Conservation (phyloP, 2,329 filamentous ascomycete genomes). For the Fusarium cicatricum region DNA sequence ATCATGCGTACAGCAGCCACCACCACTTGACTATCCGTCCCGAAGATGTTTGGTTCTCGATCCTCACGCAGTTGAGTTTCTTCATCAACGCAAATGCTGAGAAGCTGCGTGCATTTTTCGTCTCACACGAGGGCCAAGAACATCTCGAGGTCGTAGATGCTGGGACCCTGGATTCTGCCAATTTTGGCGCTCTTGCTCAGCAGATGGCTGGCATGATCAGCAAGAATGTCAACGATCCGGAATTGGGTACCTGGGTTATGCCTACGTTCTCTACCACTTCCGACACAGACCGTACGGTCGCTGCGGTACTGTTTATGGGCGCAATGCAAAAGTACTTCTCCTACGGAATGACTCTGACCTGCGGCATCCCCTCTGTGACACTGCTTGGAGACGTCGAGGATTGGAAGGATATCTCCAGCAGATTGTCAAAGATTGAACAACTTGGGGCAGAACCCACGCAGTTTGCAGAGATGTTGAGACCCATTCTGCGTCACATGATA, state of each 20-base stretch:
- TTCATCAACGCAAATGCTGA: constrained; percentile 58
- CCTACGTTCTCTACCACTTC: constrained; percentile 62
- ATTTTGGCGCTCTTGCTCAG: not conserved
- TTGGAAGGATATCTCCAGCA: constrained; percentile 48
- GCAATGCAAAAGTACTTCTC: constrained; percentile 59
- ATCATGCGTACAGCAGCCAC: constrained; percentile 53
- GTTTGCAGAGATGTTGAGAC: constrained; percentile 47
- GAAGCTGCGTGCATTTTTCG: constrained; percentile 46
- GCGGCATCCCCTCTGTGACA: constrained; percentile 62
- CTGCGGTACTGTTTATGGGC: constrained; percentile 60
- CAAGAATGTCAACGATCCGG: not conserved
- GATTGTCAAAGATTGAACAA: constrained; percentile 49
- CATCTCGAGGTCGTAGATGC: not conserved
- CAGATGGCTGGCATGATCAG: not conserved
- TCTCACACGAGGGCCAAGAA: constrained; percentile 4
- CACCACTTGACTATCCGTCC: constrained; percentile 58
- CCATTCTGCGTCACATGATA: constrained; percentile 51
- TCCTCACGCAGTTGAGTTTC: constrained; percentile 56
- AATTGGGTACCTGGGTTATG: constrained; percentile 46
- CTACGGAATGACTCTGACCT: constrained; percentile 43
- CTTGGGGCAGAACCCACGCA: constrained; percentile 47
- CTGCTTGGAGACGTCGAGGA: constrained; percentile 57
- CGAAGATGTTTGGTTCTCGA: constrained; percentile 62
- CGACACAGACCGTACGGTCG: constrained; percentile 51
- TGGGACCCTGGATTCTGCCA: not conserved